A percentile compares a stretch with the other conserved stretches of the same genome.
phyloP scores from a whole-genome alignment of 169 alveolate genomes.

The Babesia bigemina region DNA sequence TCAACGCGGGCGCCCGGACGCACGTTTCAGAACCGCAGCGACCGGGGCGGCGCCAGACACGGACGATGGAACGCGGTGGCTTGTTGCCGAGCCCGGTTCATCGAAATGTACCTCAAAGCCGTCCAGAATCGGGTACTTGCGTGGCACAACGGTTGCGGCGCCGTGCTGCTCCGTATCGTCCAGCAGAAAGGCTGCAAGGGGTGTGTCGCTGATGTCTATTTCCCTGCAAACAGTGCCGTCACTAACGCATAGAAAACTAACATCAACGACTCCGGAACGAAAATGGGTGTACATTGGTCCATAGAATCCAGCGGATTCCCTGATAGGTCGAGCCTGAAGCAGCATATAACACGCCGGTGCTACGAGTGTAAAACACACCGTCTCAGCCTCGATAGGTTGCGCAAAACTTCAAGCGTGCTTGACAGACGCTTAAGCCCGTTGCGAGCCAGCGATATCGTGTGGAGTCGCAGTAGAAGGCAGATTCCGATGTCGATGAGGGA shows the following conservation, averaged over 20 bases:
- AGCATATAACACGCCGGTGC: no score
- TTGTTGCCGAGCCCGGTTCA: background rate
- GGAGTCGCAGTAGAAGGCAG: constrained; percentile 16
- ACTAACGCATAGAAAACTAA: background rate
- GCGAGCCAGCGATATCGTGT: constrained; percentile 12
- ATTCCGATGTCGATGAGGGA: constrained; percentile 30
- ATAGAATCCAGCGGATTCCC: constrained; percentile 32
- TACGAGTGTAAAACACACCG: constrained; percentile 25
- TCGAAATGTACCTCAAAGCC: constrained; percentile 4
- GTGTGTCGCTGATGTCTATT: constrained; percentile 51
- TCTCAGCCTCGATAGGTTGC: constrained; percentile 7
- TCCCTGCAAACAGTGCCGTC: constrained; percentile 11
- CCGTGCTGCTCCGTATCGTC: background rate
- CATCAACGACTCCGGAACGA: background rate
- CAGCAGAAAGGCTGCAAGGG: constrained; percentile 14
- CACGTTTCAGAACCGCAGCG: background rate
- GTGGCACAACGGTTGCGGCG: background rate
- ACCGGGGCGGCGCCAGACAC: background rate
- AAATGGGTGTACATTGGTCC: background rate
- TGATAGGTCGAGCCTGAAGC: constrained; percentile 42
- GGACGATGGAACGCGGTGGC: background rate
- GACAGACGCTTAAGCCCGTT: constrained; percentile 24
- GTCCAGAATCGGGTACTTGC: background rate
- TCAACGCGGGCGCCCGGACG: background rate
- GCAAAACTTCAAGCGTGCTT: constrained; percentile 11